Conservation (phyloP, 495 filamentous ascomycete species). For the Hyaloscypha finlandica region DNA sequence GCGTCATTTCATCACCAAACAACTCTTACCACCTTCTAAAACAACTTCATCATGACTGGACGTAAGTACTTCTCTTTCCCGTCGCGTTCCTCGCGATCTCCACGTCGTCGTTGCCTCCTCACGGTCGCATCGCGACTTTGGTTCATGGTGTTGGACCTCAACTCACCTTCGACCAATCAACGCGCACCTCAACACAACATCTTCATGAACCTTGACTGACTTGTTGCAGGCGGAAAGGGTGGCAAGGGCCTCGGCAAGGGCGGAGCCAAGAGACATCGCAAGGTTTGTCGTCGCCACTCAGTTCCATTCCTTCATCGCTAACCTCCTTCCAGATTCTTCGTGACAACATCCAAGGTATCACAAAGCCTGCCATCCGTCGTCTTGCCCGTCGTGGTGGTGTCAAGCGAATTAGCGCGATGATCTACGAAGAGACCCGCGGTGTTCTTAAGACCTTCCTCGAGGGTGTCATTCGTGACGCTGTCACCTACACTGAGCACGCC, state of each 20-base stretch:
- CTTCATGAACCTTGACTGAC: conserved; percentile 22
- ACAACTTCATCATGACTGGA: conserved; percentile 36
- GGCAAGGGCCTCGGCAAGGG: conserved; percentile 93
- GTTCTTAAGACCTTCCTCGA: conserved; percentile 99
- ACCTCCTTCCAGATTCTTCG: conserved; percentile 65
- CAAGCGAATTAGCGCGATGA: conserved; percentile 94
- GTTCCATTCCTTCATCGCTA: no score
- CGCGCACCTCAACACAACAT: conserved; percentile 15
- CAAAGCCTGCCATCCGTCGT: conserved; percentile 99
- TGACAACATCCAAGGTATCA: conserved; percentile 99
- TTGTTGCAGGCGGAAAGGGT: conserved; percentile 77
- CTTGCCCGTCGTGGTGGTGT: conserved; percentile 99
- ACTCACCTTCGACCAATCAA: conserved; percentile 25
- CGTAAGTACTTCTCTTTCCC: conserved; percentile 29
- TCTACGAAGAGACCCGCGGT: conserved; percentile 99
- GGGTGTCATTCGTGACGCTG: conserved; percentile 98
- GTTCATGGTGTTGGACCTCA: conserved; percentile 18
- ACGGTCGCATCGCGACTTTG: conserved; percentile 23
- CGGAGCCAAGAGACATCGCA: conserved; percentile 92
- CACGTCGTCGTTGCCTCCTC: conserved; percentile 22
- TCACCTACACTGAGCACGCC: conserved; percentile 69
- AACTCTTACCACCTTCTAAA: conserved; percentile 19
- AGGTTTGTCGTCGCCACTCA: conserved; percentile 41
- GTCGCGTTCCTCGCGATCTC: conserved; percentile 19
- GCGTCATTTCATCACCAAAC: conserved; percentile 34